Evolutionary conservation across 768 basidiomycete species (phyloP), one percentile per base, ranked within the genome.

Genomic region (Cantharellus anzutake): DNA sequence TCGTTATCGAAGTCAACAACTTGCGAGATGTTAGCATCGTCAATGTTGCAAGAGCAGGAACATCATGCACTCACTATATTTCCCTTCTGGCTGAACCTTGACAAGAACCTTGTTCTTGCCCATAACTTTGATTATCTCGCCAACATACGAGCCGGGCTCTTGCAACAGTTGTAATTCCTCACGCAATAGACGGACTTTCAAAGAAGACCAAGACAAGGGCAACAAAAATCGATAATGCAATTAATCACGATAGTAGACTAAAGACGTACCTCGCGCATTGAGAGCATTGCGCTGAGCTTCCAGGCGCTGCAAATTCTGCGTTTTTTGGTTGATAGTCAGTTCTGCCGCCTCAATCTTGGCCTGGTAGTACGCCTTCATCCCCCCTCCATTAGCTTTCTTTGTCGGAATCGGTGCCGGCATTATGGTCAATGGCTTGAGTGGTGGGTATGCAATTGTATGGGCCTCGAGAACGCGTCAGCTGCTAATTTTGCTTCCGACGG

Each of bases 101-200:
- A 99, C 93, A 48, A 98, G 73, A 11, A 98, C 93, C 72, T 96
- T 97, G 71, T 83, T 98, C 84, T 97, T 97, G 59, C 93, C 91
- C 96, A 98, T 99, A 3, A 96, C 85, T 72, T 94, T 98, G 65
- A 97, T 84, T 7, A 98, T 82, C 72, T 98, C 96, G 4, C 96
- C 96, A 44, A 99, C 93, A 72, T 98, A 97, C 68, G 86, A 89
- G 37, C 92, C 94, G 0, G 96, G 92, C 67, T 98, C 94, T 64
- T 92, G 91, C 4, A 96, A 74, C 7, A 93, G 75, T 67, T 92
- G 92, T 2, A 98, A 74, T 71, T 94, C 94, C 70, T 99, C 94
- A 44, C 93, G 71, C 41, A 98, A 75, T 5, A 98, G 71, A 53
- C 94, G 77, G 37, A 99, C 94, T 96, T 55, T 51, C 16, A 51